Evolutionary conservation across 148 eudicot species (phyloP), one percentile per base, ranked within the genome.

Genomic region (Chenopodium formosanum): DNA sequence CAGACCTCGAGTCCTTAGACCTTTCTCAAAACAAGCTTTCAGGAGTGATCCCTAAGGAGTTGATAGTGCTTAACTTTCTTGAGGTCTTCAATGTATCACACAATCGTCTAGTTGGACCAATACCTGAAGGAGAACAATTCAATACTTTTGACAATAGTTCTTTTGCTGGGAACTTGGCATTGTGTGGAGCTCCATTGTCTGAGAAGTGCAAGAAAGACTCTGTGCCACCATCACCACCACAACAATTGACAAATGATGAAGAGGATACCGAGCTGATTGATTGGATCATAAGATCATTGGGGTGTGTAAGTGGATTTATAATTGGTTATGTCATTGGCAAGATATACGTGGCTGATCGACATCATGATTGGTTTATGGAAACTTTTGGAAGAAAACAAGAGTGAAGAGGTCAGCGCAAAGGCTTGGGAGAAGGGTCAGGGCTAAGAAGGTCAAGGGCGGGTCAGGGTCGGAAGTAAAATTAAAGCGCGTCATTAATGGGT

Each of bases 171-270:
- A 89, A 88, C 37, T 44, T 44, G 2, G 86, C 63, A 13, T 67
- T 88, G 7, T 88, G 85, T 70, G 90, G 88, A 34, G 34, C 9
- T 34, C 90, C 90, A 37, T 67, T 82, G 67, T 71, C 87, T 29
- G 71, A 58, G 14, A 73, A 32, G 16, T 85, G 86, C 70, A 65
- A 32, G 14, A 56, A 67, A 8, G 53, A 67, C 29, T 1, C 17
- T 32, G 52, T 56, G 70, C 66, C 25, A 23, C 7, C 31, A 19
- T 34, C 67, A 70, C 69, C 71, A 66, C 12, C 77, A 64, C 32
- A 20, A 0, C 29, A 37, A 37, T 29, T 74, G 32, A 31, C 29
- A 50, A n/a, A 53, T 16, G 60, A 53, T 0, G 77, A 75, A 23
- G 82, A 63, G 11, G 46, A 58, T 46, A 69, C 80, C 0, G 64